Evolutionary conservation across 2,329 filamentous ascomycete species (phyloP).

Genomic region (Xylariaceae sp.): DNA sequence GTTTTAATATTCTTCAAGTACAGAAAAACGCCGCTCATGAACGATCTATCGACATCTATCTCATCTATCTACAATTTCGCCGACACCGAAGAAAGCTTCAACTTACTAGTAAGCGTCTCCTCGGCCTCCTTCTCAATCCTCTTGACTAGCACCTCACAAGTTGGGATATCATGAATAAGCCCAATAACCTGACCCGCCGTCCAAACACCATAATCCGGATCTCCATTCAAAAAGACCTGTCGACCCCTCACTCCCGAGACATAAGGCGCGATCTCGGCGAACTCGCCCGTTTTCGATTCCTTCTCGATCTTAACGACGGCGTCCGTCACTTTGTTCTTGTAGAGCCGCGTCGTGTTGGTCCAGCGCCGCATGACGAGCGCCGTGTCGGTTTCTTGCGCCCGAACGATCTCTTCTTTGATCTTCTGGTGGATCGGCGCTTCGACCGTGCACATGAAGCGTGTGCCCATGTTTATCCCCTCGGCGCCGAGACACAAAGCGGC

Average conservation of each 20-base stretch:
- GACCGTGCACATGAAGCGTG: slow-evolving; percentile 92
- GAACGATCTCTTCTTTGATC: slow-evolving; percentile 90
- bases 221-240: slow-evolving; percentile 88
- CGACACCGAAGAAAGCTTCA: slow-evolving; percentile 50
- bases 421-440: slow-evolving; percentile 90
- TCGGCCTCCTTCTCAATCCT: slow-evolving; percentile 77
- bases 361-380: slow-evolving; percentile 82
- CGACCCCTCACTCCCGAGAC: slow-evolving; percentile 88
- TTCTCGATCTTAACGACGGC: slow-evolving; percentile 79
- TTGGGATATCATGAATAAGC: slow-evolving; percentile 78
- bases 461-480: slow-evolving; percentile 97
- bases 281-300: slow-evolving; percentile 80
- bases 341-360: slow-evolving; percentile 88
- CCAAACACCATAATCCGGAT: slow-evolving; percentile 91
- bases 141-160: slow-evolving; percentile 63
- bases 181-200: slow-evolving; percentile 95
- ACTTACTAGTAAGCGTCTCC: slow-evolving; percentile 57
- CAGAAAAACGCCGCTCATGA: too few species aligned
- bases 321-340: slow-evolving; percentile 81
- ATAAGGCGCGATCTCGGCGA: slow-evolving; percentile 78
- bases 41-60: too few species aligned
- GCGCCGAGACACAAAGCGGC: slow-evolving; percentile 87
- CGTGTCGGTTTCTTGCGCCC: slow-evolving; percentile 85
- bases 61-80: slow-evolving; percentile 58
- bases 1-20: too few species aligned